A percentile compares a stretch with the other conserved stretches of the same genome.
phyloP scores from a whole-genome alignment of 176 grass and related monocot species.

The Eleusine indica region DNA sequence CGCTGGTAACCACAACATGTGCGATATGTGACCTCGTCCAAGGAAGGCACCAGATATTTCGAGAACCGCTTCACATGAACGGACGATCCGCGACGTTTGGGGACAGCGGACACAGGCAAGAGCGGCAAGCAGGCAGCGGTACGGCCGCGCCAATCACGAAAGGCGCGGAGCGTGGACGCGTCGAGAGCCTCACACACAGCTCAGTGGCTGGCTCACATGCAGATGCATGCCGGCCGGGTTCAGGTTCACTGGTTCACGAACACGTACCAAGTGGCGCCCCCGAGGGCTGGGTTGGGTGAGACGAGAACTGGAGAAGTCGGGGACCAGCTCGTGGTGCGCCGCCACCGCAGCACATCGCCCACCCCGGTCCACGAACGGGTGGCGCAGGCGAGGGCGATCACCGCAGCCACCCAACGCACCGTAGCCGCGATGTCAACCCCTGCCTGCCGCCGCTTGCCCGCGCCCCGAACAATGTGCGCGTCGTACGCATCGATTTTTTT shows the following conservation, averaged over 20 bases:
- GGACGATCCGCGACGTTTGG: background rate
- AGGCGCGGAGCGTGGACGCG: constrained; percentile 2
- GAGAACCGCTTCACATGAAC: background rate
- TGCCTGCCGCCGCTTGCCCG: background rate
- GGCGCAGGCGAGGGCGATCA: constrained; percentile 10
- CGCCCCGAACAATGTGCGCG: background rate
- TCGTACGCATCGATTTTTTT: background rate
- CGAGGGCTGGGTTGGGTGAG: background rate
- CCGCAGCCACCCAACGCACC: constrained; percentile 51
- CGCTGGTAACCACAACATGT: background rate
- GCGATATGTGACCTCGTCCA: background rate
- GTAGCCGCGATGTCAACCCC: constrained; percentile 36
- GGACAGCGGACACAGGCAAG: background rate
- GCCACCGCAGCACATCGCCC: background rate
- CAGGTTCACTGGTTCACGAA: background rate
- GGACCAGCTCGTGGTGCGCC: background rate
- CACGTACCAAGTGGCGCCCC: background rate
- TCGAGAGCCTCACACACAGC: background rate
- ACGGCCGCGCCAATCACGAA: background rate
- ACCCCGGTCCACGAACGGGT: background rate
- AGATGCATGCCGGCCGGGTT: background rate
- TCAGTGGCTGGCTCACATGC: background rate
- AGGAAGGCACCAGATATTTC: constrained; percentile 26
- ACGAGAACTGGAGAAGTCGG: background rate
- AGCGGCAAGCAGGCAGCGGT: background rate